These are phyloP conservation scores for Hanseniaspora osmophila DNA, from an alignment of 805 yeast species.

Conservation along the genomic window DNA sequence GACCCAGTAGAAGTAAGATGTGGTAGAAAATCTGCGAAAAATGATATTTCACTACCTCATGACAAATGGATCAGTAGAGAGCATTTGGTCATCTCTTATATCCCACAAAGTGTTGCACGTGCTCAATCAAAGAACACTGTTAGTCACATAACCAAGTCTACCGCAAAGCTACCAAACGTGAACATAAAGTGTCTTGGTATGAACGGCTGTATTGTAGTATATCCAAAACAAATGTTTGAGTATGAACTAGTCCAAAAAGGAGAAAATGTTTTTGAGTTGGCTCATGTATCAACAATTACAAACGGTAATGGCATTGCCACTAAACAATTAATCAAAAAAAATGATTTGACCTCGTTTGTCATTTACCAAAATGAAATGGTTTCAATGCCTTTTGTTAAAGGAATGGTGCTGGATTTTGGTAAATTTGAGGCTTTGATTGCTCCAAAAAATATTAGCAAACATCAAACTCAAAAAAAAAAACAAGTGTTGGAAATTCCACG, in stretches of 20 bases:
- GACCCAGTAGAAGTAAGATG: slow-evolving; percentile 4
- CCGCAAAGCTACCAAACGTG: slow-evolving; percentile 23
- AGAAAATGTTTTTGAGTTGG: slow-evolving; percentile 15
- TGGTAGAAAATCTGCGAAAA: slow-evolving; percentile 19
- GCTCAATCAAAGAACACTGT: no score
- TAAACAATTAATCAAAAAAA: slow-evolving; percentile 11
- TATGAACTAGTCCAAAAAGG: not conserved
- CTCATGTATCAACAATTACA: slow-evolving; percentile 4
- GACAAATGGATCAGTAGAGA: slow-evolving; percentile 21
- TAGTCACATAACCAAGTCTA: no score
- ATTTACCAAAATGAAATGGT: slow-evolving; percentile 50
- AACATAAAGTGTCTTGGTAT: slow-evolving; percentile 61
- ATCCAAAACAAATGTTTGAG: slow-evolving; percentile 34
- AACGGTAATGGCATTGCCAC: slow-evolving; percentile 3
- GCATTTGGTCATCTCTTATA: slow-evolving; percentile 27
- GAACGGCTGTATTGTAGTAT: slow-evolving; percentile 60
- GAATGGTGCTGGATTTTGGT: slow-evolving; percentile 51
- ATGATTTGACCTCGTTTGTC: slow-evolving; percentile 18
- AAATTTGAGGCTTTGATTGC: slow-evolving; percentile 39
- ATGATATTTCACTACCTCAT: slow-evolving; percentile 21
- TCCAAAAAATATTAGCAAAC: slow-evolving; percentile 11
- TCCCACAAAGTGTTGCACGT: slow-evolving; percentile 12
- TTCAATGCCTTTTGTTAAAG: slow-evolving; percentile 46
- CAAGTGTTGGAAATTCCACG: no score
- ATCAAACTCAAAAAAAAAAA: not conserved